These are phyloP conservation scores for Aphanomyces euteiches DNA, from an alignment of 352 stramenopile species.

Conservation along the genomic window DNA sequence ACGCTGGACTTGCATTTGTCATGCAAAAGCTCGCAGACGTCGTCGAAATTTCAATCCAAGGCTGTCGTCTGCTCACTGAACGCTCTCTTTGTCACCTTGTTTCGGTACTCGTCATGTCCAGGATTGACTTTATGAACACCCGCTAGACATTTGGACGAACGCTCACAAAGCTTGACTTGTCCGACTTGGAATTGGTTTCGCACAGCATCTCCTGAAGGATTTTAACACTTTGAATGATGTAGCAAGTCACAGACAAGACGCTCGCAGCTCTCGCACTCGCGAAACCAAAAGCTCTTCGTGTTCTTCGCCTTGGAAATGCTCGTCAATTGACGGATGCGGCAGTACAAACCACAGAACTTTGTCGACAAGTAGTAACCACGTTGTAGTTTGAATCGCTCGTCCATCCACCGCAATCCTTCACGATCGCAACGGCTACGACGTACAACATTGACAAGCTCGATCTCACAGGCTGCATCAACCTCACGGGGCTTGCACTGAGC, in stretches of 20 bases:
- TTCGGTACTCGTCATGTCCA: conserved; percentile 37
- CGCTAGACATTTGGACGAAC: conserved; percentile 24
- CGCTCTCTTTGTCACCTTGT: conserved; percentile 50
- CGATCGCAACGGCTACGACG: conserved; percentile 45
- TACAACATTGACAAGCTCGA: conserved; percentile 46
- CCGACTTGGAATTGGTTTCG: conserved; percentile 42
- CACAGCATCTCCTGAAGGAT: neutral
- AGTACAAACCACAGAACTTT: neutral
- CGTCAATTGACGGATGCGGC: conserved; percentile 23
- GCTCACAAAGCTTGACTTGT: conserved; percentile 61
- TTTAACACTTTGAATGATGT: neutral
- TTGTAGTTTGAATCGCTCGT: conserved; percentile 47
- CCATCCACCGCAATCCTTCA: conserved; percentile 51
- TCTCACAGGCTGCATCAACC: conserved; percentile 44
- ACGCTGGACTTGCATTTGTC: conserved; percentile 43
- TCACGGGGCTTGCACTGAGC: conserved; percentile 45
- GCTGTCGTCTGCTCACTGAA: conserved; percentile 42
- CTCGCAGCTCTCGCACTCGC: neutral
- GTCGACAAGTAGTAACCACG: neutral
- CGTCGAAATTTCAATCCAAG: conserved; percentile 44
- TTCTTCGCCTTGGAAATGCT: neutral
- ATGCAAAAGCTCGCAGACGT: conserved; percentile 43
- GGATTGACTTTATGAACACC: neutral
- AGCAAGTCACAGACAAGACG: conserved; percentile 15
- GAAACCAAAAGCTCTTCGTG: conserved; percentile 16